Evolutionary conservation across 352 stramenopile genomes (phyloP).

Genomic region (Globisporangium camurandrum): DNA sequence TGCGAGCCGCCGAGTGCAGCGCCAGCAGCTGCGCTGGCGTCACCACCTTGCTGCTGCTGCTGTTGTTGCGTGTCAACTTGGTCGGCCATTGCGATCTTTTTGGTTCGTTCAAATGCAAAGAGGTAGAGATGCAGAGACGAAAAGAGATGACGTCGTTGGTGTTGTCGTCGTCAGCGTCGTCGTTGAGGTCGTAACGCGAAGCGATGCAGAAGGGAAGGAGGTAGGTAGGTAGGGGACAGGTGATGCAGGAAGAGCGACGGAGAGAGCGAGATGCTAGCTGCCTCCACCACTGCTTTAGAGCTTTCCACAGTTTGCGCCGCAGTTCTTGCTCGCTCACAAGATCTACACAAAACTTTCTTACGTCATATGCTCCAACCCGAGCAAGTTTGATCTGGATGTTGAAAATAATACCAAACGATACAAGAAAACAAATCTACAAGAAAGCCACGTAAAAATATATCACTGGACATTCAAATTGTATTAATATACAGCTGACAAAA

Average conservation of each 20-base stretch:
- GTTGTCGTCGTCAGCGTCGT: background rate
- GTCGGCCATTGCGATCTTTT: constrained; percentile 47
- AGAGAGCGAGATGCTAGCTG: background rate
- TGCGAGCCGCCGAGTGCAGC: constrained; percentile 30
- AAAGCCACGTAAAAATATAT: no score
- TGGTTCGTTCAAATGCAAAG: constrained; percentile 12
- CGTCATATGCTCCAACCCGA: no score
- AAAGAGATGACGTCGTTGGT: background rate
- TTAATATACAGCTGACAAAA: no score
- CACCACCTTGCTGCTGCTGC: no score
- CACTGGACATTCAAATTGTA: no score
- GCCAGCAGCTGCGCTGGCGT: constrained; percentile 25
- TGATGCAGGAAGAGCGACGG: background rate
- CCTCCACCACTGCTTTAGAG: background rate
- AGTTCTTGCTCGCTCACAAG: no score
- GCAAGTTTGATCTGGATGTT: no score
- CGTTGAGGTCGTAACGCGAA: no score
- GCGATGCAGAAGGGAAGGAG: background rate
- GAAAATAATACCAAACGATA: no score
- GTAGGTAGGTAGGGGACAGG: background rate
- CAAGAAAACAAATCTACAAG: no score
- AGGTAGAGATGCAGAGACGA: constrained; percentile 2
- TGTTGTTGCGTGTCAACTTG: constrained; percentile 45
- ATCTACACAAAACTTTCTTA: no score
- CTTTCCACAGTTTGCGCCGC: no score